These are phyloP conservation scores for Avena atlantica DNA, from an alignment of 176 grass and related monocot species.

Conservation along the genomic window DNA sequence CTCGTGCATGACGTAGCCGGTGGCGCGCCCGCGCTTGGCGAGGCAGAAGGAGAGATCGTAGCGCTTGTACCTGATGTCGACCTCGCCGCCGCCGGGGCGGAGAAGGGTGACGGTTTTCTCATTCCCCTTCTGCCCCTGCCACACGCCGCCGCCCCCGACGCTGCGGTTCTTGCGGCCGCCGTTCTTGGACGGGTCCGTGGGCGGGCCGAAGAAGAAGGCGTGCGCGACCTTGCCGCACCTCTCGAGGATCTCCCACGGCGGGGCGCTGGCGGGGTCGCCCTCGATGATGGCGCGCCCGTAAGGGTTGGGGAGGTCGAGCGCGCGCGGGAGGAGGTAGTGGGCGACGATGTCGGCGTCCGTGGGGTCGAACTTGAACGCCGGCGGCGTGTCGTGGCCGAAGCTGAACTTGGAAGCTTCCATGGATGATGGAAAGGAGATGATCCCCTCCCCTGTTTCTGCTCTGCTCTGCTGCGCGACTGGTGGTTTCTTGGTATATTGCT, in stretches of 20 bases:
- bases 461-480: background rate
- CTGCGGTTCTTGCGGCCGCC: background rate
- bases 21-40: background rate
- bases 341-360: constrained; percentile 33
- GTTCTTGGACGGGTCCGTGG: background rate
- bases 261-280: background rate
- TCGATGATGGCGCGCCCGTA: constrained; percentile 11
- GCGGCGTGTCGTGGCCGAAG: background rate
- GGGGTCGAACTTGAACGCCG: constrained; percentile 32
- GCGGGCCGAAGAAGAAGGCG: constrained; percentile 35
- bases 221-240: background rate
- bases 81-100: background rate
- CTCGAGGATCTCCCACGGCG: constrained; percentile 38
- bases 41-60: background rate
- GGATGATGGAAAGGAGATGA: constrained; percentile 3
- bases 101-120: background rate
- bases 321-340: constrained; percentile 31
- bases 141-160: background rate
- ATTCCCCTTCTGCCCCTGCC: constrained; percentile 22
- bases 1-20: constrained; percentile 41
- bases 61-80: background rate
- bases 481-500: background rate
- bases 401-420: constrained; percentile 40
- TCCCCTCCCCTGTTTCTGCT: background rate
- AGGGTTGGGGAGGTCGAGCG: background rate